These are phyloP conservation scores for Staphylotrichum tortipilum DNA, from an alignment of 495 filamentous ascomycete species.

Conservation along the genomic window DNA sequence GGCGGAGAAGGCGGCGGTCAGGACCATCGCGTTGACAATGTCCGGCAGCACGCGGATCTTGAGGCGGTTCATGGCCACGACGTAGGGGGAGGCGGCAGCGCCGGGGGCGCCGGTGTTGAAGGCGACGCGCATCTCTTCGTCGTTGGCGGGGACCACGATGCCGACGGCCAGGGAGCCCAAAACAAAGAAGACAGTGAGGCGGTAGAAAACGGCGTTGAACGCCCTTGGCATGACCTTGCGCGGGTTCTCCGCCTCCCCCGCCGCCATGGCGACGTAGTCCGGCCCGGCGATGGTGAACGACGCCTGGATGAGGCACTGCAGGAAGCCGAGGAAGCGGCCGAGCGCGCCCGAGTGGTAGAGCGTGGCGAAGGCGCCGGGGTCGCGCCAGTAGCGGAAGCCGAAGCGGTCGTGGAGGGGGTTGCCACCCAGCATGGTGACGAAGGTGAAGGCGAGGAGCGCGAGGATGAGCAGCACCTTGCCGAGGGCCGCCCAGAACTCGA, in stretches of 20 bases:
- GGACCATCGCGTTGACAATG: slow-evolving; percentile 69
- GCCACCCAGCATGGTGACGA: slow-evolving; percentile 67
- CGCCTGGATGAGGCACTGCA: slow-evolving; percentile 64
- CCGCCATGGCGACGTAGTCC: slow-evolving; percentile 69
- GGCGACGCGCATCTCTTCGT: slow-evolving; percentile 42
- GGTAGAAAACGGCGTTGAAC: slow-evolving; percentile 69
- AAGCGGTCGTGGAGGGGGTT: slow-evolving; percentile 60
- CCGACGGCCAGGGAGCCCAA: slow-evolving; percentile 62
- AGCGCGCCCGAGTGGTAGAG: slow-evolving; percentile 48
- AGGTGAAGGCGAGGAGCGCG: slow-evolving; percentile 59
- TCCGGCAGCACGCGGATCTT: slow-evolving; percentile 59
- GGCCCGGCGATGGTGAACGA: slow-evolving; percentile 76
- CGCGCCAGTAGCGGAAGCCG: slow-evolving; percentile 67
- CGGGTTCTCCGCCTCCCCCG: slow-evolving; percentile 67
- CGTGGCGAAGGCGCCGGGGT: slow-evolving; percentile 62
- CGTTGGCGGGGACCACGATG: slow-evolving; percentile 55
- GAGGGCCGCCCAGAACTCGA: slow-evolving; percentile 53
- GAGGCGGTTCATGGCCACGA: slow-evolving; percentile 77
- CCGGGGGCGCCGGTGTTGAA: slow-evolving; percentile 46
- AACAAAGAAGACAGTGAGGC: slow-evolving; percentile 67
- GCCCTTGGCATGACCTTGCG: slow-evolving; percentile 57
- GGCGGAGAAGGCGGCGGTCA: slow-evolving; percentile 70
- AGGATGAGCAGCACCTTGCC: slow-evolving; percentile 63
- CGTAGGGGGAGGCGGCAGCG: slow-evolving; percentile 70
- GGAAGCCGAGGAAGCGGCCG: slow-evolving; percentile 64